phyloP scores from a whole-genome alignment of 2,329 filamentous ascomycete genomes.

The Penicillium hordei region DNA sequence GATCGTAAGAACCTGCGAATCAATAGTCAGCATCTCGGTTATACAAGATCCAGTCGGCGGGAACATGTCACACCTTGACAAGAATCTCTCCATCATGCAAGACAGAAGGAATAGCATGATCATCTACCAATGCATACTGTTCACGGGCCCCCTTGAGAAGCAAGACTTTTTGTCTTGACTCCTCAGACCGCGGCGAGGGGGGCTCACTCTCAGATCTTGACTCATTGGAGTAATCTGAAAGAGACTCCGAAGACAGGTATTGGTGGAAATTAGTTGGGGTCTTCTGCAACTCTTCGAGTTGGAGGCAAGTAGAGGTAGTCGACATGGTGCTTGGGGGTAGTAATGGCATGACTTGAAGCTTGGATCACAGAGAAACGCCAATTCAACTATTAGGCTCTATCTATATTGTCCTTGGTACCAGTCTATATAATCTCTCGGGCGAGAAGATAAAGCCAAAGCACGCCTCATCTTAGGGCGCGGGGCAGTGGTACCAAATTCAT shows the following conservation, averaged over 20 bases:
- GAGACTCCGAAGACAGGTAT: slow-evolving; percentile 9
- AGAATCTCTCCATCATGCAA: slow-evolving; percentile 56
- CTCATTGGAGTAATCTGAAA: slow-evolving; percentile 3
- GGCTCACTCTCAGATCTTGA: slow-evolving; percentile 1
- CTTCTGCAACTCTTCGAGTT: slow-evolving; percentile 20
- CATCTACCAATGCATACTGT: slow-evolving; percentile 49
- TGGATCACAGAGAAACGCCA: background rate
- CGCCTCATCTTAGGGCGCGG: slow-evolving; percentile 14
- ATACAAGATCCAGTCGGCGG: background rate
- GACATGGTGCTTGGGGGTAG: slow-evolving; percentile 23
- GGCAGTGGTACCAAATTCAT: slow-evolving; percentile 20
- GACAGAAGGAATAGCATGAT: slow-evolving; percentile 51
- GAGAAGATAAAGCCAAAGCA: slow-evolving; percentile 18
- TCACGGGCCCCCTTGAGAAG: slow-evolving; percentile 53
- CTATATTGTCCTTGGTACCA: slow-evolving; percentile 15
- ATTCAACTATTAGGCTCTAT: slow-evolving; percentile 3
- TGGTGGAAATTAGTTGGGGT: slow-evolving; percentile 18
- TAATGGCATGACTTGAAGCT: slow-evolving; percentile 16
- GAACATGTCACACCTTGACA: slow-evolving; percentile 48
- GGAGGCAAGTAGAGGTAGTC: slow-evolving; percentile 27
- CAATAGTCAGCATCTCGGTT: slow-evolving; percentile 4
- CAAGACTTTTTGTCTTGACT: slow-evolving; percentile 48
- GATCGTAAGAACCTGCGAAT: slow-evolving; percentile 54
- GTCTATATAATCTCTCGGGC: slow-evolving; percentile 19
- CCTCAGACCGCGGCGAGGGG: slow-evolving; percentile 1